Evolutionary conservation across 2,329 filamentous ascomycete genomes (phyloP), one percentile per base, ranked within the genome.

Genomic region (Periconia macrospinosa): DNA sequence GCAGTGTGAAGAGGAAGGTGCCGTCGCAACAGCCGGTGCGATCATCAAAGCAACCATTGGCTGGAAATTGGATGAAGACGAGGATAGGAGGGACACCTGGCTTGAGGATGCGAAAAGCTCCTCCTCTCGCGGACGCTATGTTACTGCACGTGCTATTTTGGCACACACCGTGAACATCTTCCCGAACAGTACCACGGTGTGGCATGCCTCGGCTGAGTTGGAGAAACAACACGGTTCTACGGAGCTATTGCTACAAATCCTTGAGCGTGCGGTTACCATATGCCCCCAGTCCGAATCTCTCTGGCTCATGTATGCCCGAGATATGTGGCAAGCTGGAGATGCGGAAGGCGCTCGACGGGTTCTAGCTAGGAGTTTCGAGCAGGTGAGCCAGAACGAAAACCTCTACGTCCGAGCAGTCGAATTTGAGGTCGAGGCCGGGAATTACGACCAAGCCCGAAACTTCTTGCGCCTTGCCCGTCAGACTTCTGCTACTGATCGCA

Each of bases 361-460:
- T 1, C 84, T 99, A 15, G 93, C 87, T 27, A 86, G 88, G 58
- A 94, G 93, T 6, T 99, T 99, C 80, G 88, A 93, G 63, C 91
- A 96, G 71, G 95, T 97, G 65, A 91, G 91, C 1, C 92, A 95
- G 73, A 97, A 96, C 76, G 94, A 99, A 74, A 92, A 97, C 71
- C 97, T 99, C 61, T 99, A 94, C 89, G 86, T 97, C 45, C 90
- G 92, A 15, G 94, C 94, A 44, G 94, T 99, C 60, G 96, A 97
- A 73, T 85, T 99, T 30, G 94, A 99, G 75, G 91, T 94, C 1
- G 92, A 97, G 67, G 93, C 91, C 56, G 84, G 87, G 42, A 86
- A 96, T 66, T 87, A 85, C 41, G 89, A 92, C 37, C 86, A 94
- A 69, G 94, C 94, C 1, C 83, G 92, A 43, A 85, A 89, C 56